Conservation (phyloP, 2,329 filamentous ascomycete genomes). For the Fusarium poae region DNA sequence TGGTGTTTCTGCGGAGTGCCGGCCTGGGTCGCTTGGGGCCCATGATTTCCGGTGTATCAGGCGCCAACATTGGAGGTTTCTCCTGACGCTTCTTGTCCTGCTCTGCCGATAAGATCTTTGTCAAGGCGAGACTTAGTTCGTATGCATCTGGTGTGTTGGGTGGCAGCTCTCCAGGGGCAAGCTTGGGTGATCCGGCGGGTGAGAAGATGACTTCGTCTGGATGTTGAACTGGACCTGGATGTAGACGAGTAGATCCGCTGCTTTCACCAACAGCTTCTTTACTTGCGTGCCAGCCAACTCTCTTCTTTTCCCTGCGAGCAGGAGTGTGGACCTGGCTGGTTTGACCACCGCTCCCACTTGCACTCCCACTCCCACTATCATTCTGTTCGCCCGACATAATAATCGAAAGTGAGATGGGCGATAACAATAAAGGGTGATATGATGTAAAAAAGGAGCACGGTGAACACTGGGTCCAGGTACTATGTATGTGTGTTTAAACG, state of each 20-base stretch:
- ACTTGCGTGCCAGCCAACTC: slow-evolving; percentile 56
- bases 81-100: slow-evolving; percentile 44
- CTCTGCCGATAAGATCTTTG: slow-evolving; percentile 55
- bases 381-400: slow-evolving; percentile 46
- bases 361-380: slow-evolving; percentile 43
- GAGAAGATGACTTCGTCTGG: slow-evolving; percentile 45
- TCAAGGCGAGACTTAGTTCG: slow-evolving; percentile 56
- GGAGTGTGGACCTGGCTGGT: slow-evolving; percentile 51
- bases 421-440: not conserved
- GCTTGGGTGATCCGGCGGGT: slow-evolving; percentile 47
- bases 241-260: slow-evolving; percentile 21
- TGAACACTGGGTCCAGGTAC: not conserved
- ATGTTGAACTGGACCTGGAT: slow-evolving; percentile 14
- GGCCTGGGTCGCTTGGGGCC: slow-evolving; percentile 52
- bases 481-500: not conserved
- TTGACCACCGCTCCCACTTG: slow-evolving; percentile 42
- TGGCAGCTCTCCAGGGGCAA: slow-evolving; percentile 45
- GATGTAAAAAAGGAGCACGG: not conserved
- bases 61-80: slow-evolving; percentile 10
- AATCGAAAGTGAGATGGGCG: not conserved
- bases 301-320: slow-evolving; percentile 57
- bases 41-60: slow-evolving; percentile 34
- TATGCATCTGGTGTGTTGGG: slow-evolving; percentile 56
- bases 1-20: slow-evolving; percentile 59
- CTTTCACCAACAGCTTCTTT: slow-evolving; percentile 39